A percentile compares a stretch with the other conserved stretches of the same genome.
Evolutionary conservation across 768 basidiomycete genomes (phyloP).

Genomic region (Fomitopsis serialis): DNA sequence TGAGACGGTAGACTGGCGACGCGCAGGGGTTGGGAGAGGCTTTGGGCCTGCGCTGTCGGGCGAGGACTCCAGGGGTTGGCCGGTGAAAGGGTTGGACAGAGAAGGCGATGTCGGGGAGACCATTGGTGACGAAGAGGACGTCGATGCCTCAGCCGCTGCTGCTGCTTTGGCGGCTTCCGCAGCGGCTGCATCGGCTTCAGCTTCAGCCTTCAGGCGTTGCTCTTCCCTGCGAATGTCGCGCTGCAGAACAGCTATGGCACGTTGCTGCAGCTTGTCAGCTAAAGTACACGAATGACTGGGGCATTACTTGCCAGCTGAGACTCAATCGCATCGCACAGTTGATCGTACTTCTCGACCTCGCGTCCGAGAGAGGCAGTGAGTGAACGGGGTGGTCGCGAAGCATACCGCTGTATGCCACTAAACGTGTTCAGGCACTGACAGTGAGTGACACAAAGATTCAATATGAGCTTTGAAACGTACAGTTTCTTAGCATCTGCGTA

Average conservation of each 20-base stretch:
- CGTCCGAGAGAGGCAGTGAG: constrained; percentile 61
- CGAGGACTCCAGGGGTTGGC: constrained; percentile 7
- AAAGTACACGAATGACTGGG: neutral
- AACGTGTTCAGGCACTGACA: neutral
- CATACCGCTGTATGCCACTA: constrained; percentile 56
- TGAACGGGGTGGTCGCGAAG: constrained; percentile 58
- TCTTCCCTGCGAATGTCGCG: constrained; percentile 65
- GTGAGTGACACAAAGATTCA: neutral
- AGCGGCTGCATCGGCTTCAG: constrained; percentile 37
- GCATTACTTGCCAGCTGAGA: constrained; percentile 51
- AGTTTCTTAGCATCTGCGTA: constrained; percentile 60
- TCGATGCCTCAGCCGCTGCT: constrained; percentile 20
- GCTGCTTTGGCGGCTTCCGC: constrained; percentile 29
- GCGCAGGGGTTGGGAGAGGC: constrained; percentile 24
- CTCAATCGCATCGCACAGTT: constrained; percentile 74
- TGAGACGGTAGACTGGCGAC: constrained; percentile 74
- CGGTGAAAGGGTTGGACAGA: constrained; percentile 1
- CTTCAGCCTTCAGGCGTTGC: constrained; percentile 41
- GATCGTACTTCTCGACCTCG: constrained; percentile 76
- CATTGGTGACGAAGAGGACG: constrained; percentile 10
- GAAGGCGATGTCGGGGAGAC: constrained; percentile 15
- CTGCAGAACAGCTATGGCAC: constrained; percentile 66
- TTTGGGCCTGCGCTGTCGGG: constrained; percentile 3
- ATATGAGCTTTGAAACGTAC: constrained; percentile 47
- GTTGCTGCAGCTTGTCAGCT: constrained; percentile 39